phyloP scores from a whole-genome alignment of 106 monocot genomes.

The Agapanthus africanus region DNA sequence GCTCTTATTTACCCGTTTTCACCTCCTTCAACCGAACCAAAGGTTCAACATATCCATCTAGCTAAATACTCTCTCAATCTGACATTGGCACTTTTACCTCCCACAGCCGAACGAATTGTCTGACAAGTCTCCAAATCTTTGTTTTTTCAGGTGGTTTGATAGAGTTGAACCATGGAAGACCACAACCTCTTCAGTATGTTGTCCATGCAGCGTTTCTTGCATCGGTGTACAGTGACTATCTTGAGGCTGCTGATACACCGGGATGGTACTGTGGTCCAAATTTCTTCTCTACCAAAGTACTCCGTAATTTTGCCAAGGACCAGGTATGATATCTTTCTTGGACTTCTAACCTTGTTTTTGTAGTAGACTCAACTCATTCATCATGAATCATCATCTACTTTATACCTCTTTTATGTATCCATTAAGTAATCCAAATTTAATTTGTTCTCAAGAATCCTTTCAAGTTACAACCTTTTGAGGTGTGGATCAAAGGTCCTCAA shows the following conservation, averaged over 20 bases:
- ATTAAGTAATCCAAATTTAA: too few species aligned
- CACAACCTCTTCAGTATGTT: constrained; percentile 69
- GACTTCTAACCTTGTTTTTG: not conserved
- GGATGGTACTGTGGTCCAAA: constrained; percentile 84
- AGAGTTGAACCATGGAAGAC: constrained; percentile 60
- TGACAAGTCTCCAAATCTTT: not conserved
- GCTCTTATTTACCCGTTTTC: constrained; percentile 75
- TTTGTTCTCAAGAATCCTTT: too few species aligned
- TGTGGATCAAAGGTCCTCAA: too few species aligned
- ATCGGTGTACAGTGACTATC: constrained; percentile 71
- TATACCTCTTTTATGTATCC: too few species aligned
- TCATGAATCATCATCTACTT: too few species aligned
- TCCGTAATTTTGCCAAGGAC: constrained; percentile 55
- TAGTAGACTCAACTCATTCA: not conserved
- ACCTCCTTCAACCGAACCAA: constrained; percentile 65
- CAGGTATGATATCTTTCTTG: constrained; percentile 30
- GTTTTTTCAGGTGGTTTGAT: constrained; percentile 6
- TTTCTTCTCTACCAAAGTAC: constrained; percentile 51
- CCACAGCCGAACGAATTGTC: not conserved
- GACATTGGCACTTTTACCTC: not conserved
- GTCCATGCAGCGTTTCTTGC: constrained; percentile 85
- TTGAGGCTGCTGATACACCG: constrained; percentile 70
- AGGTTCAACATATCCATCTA: constrained; percentile 31
- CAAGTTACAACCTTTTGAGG: too few species aligned
- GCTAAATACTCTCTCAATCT: not conserved